These are phyloP conservation scores for Yamadazyma scolyti DNA, from an alignment of 805 yeast species.

Conservation along the genomic window DNA sequence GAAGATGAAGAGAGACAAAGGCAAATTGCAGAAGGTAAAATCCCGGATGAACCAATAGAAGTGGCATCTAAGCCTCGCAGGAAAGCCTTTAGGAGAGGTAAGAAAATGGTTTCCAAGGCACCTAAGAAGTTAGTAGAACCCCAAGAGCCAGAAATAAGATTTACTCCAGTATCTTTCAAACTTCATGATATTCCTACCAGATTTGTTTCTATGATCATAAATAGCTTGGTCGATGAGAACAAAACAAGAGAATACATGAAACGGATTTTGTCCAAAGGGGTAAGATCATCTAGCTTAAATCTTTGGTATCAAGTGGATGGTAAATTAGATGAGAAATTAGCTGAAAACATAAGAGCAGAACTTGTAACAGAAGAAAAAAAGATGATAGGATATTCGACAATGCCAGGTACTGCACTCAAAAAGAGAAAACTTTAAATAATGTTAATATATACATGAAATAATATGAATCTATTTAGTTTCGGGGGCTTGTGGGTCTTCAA, in stretches of 20 bases:
- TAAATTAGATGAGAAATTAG: constrained; percentile 59
- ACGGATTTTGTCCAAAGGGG: constrained; percentile 54
- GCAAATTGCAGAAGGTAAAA: constrained; percentile 10
- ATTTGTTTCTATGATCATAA: constrained; percentile 58
- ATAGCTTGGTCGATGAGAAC: constrained; percentile 59
- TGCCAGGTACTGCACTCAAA: constrained; percentile 17
- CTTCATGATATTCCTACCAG: constrained; percentile 63
- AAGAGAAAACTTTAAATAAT: constrained; percentile 24
- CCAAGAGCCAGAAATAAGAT: constrained; percentile 42
- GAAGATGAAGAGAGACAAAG: constrained; percentile 22
- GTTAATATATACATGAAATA: constrained; percentile 2
- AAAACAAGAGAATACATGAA: constrained; percentile 62
- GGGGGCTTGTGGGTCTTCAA: constrained; percentile 1
- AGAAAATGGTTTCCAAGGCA: constrained; percentile 15
- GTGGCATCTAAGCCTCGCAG: constrained; percentile 7
- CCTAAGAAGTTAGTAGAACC: constrained; percentile 27
- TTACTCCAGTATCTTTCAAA: constrained; percentile 63
- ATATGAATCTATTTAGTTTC: too few relatives aligned
- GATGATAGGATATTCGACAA: constrained; percentile 27
- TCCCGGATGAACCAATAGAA: constrained; percentile 9
- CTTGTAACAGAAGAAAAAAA: constrained; percentile 52
- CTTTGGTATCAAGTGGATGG: constrained; percentile 87
- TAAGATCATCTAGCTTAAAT: constrained; percentile 55
- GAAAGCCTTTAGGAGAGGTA: not conserved
- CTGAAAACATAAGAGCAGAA: constrained; percentile 60